Base-by-base conservation (phyloP, 805 yeast species). In the Cyberlindnera misumaiensis region DNA sequence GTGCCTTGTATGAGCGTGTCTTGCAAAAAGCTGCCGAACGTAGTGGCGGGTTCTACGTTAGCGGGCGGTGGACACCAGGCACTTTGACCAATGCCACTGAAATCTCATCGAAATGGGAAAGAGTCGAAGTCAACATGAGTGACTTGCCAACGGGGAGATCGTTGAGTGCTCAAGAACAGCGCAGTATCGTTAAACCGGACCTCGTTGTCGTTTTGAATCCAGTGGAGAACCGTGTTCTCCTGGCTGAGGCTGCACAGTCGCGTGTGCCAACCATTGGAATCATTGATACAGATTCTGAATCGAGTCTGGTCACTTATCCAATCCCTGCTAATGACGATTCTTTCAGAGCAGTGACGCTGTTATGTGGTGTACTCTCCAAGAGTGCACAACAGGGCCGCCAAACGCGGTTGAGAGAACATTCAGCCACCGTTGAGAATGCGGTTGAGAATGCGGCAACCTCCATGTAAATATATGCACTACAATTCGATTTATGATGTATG, bases 251-350 rank as follows among this genome's bases (percentile, higher is more conserved):
- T 45, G 73, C 77, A 49, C 77, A 77, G 54, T 70, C 80, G 43
- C 75, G 95, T 58, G 75, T 93, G 25, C 98, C 98, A 42, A 88
- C 97, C 1, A 78, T 93, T 51, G 97, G 96, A 22, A 73, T 93
- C 41, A 78, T 93, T 45, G 98, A 93, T 63, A 89, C 97, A 16
- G 90, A 93, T 62, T 79, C 83, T 58, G 96, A 93, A 57, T 95
- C 97, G 8, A 75, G 84, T 12, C 65, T 83, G 49, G 84, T 90
- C 38, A 87, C 96, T 2, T 93, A 93, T 56, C 95, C 97, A 36
- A 84, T 93, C 48, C 97, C 97, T 13, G 95, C 95, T 46, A 93
- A 93, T 58, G 97, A 93, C 59, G 97, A 89, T 59, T 82, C 95
- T 7, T 65, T 77, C 42, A 75, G 98, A 60, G 75, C 95, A 7